Conservation (phyloP, 306 rosid species). For the Pterocarpus santalinus region DNA sequence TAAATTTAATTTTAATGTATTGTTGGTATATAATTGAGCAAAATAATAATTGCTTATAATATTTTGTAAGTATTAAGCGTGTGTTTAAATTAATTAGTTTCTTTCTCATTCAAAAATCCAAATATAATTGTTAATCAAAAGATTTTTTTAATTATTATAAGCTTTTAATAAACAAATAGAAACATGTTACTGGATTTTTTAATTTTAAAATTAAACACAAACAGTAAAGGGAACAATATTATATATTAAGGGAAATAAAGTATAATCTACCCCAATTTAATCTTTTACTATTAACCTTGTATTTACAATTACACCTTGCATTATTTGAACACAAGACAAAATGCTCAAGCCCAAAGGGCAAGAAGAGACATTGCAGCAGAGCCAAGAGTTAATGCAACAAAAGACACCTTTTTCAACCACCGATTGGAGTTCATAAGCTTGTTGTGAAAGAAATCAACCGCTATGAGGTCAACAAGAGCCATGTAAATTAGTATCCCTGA, state of each 20-base stretch:
- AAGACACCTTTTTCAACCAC: conserved; percentile 62
- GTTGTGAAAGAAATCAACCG: conserved; percentile 86
- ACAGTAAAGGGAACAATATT: background rate
- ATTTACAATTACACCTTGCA: conserved; percentile 10
- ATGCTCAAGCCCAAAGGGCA: conserved; percentile 77
- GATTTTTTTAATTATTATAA: too few species aligned
- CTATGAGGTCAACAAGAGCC: conserved; percentile 87
- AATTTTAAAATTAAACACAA: background rate
- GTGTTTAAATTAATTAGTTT: too few species aligned
- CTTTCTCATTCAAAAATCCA: too few species aligned
- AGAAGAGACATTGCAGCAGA: conserved; percentile 80
- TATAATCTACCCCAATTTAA: background rate
- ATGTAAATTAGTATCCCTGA: conserved; percentile 84
- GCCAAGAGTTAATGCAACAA: conserved; percentile 78
- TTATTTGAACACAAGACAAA: background rate
- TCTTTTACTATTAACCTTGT: background rate
- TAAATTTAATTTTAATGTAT: too few species aligned
- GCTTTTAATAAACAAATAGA: background rate
- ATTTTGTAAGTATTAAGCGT: too few species aligned
- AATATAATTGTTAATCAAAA: too few species aligned
- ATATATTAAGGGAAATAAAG: background rate
- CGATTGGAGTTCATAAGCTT: conserved; percentile 67
- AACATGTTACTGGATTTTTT: background rate
- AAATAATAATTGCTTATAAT: too few species aligned
- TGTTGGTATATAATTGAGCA: too few species aligned